Base-by-base conservation (phyloP, 768 basidiomycete genomes). In the Hericium coralloides region DNA sequence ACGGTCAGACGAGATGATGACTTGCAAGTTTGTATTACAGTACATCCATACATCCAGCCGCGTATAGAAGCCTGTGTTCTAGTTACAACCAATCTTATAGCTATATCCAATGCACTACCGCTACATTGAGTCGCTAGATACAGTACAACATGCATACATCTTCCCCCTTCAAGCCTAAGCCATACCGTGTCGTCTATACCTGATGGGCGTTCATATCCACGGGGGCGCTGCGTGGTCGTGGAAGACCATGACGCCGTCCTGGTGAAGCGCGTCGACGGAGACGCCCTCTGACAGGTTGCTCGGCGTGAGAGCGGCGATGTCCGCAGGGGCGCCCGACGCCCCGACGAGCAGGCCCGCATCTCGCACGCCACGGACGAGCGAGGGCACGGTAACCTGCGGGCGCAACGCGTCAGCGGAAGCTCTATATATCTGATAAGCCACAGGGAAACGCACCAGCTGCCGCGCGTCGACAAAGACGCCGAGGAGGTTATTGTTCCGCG, bases 401-500 rank as follows among this genome's bases (percentile, higher is more conserved):
- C 22, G 37, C 26, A 36, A 50, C 12, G 59, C 65, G 55, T 53
- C 43, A 18, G 49, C 23, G 51, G 57, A 63, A 55, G 25, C 49
- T 22, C 22, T 25, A 52, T 43, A 5, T 45, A 52, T 15, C 43
- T n/a, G 43, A 43, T 14, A 31, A 31, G 14, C 53, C 47, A 52
- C n/a, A 37, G 47, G 62, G 53, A 57, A 20, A 72, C 84, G 70
- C 67, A 97, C 95, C 74, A 98, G 72, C 58, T 98, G 76, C 38
- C 85, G 81, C 12, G 89, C 88, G 68, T 97, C 91, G 52, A 97
- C 79, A 66, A 95, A 85, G 48, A 99, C 76, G 57, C 97, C 97
- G 56, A 99, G 74, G 20, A 99, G 74, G 70, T 99, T 98, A 71
- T 98, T 98, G 49, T 79, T 76, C 65, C 87, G 90, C 20, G 94